Evolutionary conservation across 345 rosid species (phyloP).

Genomic region (Melastoma malabathricum): DNA sequence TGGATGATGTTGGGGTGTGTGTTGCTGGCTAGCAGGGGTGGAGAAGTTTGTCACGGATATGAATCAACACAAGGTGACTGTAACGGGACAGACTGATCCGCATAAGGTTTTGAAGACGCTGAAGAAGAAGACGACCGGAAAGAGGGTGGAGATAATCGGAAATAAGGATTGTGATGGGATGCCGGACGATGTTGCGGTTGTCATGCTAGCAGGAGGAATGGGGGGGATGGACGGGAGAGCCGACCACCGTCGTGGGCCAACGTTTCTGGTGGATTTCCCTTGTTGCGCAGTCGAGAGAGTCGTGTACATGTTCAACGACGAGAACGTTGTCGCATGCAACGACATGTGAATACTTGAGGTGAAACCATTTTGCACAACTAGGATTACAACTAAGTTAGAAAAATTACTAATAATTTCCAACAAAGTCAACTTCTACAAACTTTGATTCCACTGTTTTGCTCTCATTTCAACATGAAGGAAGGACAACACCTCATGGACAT

Average conservation of each 20-base stretch:
- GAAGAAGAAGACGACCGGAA: conserved; percentile 55
- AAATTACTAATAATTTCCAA: no score
- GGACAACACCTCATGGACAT: conserved; percentile 17
- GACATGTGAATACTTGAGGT: conserved; percentile 17
- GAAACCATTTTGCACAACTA: no score
- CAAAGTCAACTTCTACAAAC: no score
- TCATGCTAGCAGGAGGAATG: background rate
- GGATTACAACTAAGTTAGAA: no score
- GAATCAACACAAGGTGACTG: conserved; percentile 46
- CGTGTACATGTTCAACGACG: conserved; percentile 47
- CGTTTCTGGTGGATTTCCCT: conserved; percentile 2
- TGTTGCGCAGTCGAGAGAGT: conserved; percentile 14
- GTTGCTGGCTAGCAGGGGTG: conserved; percentile 27
- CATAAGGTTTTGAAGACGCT: conserved; percentile 54
- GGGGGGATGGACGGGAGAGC: background rate
- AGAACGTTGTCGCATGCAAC: conserved; percentile 55
- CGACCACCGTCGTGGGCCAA: background rate
- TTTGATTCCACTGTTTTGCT: background rate
- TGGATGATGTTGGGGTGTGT: background rate
- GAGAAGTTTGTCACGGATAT: conserved; percentile 56
- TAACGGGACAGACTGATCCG: conserved; percentile 44
- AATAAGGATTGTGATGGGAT: conserved; percentile 12
- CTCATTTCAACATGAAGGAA: conserved; percentile 39
- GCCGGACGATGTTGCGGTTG: background rate
- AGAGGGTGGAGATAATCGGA: conserved; percentile 27